Evolutionary conservation across 805 yeast species (phyloP).

Genomic region (Groenewaldozyma tartarivorans): DNA sequence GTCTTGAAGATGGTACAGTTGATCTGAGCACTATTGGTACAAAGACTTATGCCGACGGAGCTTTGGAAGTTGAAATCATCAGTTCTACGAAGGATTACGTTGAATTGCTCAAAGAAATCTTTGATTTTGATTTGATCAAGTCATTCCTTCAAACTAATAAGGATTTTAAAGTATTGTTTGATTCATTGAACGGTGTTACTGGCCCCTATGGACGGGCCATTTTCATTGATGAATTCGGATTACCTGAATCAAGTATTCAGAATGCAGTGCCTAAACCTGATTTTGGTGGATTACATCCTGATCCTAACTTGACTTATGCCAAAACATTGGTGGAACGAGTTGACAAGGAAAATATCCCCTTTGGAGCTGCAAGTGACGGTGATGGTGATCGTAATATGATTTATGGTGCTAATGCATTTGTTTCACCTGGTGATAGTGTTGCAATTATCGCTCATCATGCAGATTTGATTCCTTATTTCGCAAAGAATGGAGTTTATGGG

Average conservation of each 20-base stretch:
- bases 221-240: conserved; percentile 75
- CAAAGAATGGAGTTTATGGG: conserved; percentile 77
- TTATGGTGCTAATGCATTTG: conserved; percentile 89
- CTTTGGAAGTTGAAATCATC: conserved; percentile 64
- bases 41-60: conserved; percentile 37
- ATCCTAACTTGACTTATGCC: conserved; percentile 94
- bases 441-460: conserved; percentile 96
- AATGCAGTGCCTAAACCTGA: conserved; percentile 75
- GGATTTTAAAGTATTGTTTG: conserved; percentile 70
- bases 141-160: conserved; percentile 48
- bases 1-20: conserved; percentile 43
- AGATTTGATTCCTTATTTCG: conserved; percentile 83
- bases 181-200: conserved; percentile 89
- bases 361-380: conserved; percentile 99
- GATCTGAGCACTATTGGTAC: conserved; percentile 55
- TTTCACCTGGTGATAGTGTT: conserved; percentile 96
- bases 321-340: conserved; percentile 75
- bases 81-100: conserved; percentile 77
- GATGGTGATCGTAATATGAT: conserved; percentile 99
- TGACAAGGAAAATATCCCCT: conserved; percentile 71
- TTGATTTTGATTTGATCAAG: conserved; percentile 77
- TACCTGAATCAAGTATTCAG: conserved; percentile 63
- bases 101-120: conserved; percentile 67
- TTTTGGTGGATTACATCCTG: conserved; percentile 97
- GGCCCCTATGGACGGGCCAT: conserved; percentile 90